Evolutionary conservation across 2,329 filamentous ascomycete genomes (phyloP), one percentile per base, ranked within the genome.

Genomic region (Neoascochyta sp.): DNA sequence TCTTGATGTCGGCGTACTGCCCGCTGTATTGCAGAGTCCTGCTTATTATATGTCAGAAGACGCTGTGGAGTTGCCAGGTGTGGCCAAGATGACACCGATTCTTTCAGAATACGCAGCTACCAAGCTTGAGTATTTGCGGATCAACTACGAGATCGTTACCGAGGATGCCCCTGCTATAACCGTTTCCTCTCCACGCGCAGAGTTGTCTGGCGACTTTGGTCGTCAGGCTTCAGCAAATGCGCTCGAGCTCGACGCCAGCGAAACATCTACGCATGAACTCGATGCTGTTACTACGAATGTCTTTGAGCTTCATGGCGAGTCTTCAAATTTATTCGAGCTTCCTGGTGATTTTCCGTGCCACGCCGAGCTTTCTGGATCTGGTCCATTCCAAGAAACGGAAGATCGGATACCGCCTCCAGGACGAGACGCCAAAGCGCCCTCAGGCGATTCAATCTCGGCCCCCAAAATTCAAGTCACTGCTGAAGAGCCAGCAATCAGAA

Each of bases 101-200:
- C 46, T 80, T 14, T 65, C 64, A 6, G 62, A 67, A 12, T 58
- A 60, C 37, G 71, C 69, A 7, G 63, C 66, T 6, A 60, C 70
- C 1, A 67, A 62, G 15, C 34, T 80, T 43, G 72, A 65, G 3
- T 76, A 75, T 46, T 50, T 80, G 8, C 66, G 76, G 22, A 63
- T 76, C 15, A 71, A 78, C 34, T 74, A 78, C 56, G 60, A 66
- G 16, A 47, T 80, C 10, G 54, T 77, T 19, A 78, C 74, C 0
- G 60, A 70, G 35, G 64, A 70, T 32, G 41, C 45, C n/a, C 45
- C 47, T 3, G 4, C 28, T 3, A 42, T 51, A 5, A 9, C 36
- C 4, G 8, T 36, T 12, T 32, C 33, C 15, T 49, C 45, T 6
- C 50, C 45, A 9, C 48, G 50, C 13, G 43, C 42, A 24, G 56